Percentiles rank a stretch among this genome's conserved stretches.
These are phyloP conservation scores for Quercus robur DNA, from an alignment of 306 rosid genomes.

Conservation along the genomic window DNA sequence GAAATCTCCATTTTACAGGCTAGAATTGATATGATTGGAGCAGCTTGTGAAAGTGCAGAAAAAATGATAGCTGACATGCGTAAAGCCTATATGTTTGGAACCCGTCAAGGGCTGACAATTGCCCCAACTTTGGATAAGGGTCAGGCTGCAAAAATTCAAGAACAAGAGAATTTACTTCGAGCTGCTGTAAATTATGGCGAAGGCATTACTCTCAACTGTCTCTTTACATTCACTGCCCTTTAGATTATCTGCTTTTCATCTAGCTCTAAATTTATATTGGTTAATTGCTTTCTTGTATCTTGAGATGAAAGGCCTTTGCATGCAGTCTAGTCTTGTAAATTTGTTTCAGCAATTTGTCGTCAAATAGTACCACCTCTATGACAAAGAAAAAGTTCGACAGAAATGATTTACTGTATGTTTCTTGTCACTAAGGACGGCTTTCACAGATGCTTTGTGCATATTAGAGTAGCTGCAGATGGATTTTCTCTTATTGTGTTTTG, in stretches of 20 bases:
- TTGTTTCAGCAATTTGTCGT: not conserved
- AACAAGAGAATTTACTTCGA: slow-evolving; percentile 84
- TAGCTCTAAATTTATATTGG: not conserved
- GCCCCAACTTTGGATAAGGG: slow-evolving; percentile 90
- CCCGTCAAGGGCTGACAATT: slow-evolving; percentile 75
- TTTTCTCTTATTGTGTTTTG: not conserved
- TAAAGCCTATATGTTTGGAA: slow-evolving; percentile 84
- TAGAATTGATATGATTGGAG: slow-evolving; percentile 82
- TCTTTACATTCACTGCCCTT: not conserved
- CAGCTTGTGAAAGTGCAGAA: slow-evolving; percentile 93
- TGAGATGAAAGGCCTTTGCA: not conserved
- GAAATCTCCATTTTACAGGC: slow-evolving; percentile 40
- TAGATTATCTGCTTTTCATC: not conserved
- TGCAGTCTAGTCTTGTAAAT: not conserved
- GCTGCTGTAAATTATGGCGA: slow-evolving; percentile 84
- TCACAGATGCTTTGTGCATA: not conserved
- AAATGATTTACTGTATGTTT: not conserved
- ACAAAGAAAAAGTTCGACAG: not conserved
- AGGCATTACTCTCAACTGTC: slow-evolving; percentile 33
- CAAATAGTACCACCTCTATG: not conserved
- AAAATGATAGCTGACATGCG: slow-evolving; percentile 91
- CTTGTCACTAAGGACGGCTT: not conserved
- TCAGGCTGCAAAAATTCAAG: slow-evolving; percentile 94
- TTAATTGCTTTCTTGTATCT: not conserved
- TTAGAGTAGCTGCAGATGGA: not conserved